Conservation (phyloP, 441 rosid genomes). For the Pelargonium citronellum region DNA sequence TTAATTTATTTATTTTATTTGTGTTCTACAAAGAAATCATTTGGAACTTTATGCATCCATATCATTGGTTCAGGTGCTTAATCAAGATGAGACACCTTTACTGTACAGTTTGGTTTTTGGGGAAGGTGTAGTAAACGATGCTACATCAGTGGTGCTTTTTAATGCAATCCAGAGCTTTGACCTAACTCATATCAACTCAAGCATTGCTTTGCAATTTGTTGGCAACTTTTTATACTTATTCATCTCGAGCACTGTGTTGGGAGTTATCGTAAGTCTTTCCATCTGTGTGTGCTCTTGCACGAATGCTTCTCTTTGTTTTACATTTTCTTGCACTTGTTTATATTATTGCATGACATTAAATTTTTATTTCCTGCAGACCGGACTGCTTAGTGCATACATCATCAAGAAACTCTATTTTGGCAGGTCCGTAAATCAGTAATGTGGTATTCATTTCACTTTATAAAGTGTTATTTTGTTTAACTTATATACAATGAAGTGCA, state of each 20-base stretch:
- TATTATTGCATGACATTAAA: neutral
- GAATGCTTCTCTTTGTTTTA: neutral
- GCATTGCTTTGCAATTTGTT: conserved; percentile 51
- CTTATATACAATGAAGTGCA: neutral
- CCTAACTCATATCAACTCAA: conserved; percentile 46
- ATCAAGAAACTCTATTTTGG: conserved; percentile 86
- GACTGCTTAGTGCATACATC: conserved; percentile 73
- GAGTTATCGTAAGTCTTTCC: conserved; percentile 58
- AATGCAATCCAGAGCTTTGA: conserved; percentile 94
- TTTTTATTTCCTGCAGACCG: conserved; percentile 50
- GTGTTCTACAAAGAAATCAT: neutral
- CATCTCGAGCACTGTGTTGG: conserved; percentile 70
- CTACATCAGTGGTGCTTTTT: conserved; percentile 93
- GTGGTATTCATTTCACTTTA: neutral
- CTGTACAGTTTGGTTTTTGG: conserved; percentile 93
- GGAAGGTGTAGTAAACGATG: conserved; percentile 95
- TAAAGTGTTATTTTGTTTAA: no score
- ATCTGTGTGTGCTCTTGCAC: conserved; percentile 9
- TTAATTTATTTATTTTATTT: neutral
- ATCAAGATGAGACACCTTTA: conserved; percentile 91
- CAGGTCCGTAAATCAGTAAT: conserved; percentile 41
- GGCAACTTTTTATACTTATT: conserved; percentile 75
- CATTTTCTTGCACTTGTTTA: neutral
- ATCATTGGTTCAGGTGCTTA: conserved; percentile 52
- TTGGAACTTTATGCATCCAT: neutral